Base-by-base conservation (phyloP, 116 monocot species). In the Phalaenopsis hybrid region DNA sequence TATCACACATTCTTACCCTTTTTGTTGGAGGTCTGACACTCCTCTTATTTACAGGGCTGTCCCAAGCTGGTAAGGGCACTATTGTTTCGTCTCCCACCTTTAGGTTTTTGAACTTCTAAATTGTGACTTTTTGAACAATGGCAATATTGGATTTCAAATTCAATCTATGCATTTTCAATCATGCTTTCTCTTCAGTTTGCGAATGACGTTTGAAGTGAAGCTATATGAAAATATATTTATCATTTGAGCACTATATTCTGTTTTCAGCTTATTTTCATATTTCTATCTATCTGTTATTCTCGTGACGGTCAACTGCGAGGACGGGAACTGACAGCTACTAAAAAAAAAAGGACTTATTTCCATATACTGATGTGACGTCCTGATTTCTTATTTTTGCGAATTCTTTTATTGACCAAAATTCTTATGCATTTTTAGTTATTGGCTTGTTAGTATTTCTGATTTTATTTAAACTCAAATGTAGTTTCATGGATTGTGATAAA, bases 21-120 rank as follows among this genome's bases (percentile, higher is more conserved):
- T 93, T 87, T 97, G 97, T 79, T 97, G 97, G 97, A 94, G 97
- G 80, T 97, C 97, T 49, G 91, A 89, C 5, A 97, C 97, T 85
- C 95, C 97, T 87, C 91, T 97, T 73, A 84, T 97, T 68, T 97
- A 97, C 77, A 92, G 81, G 83, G 97, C 97, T 76, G 91, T 97
- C 75, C 97, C 97, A 75, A 97, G 95, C 81, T 97, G 95, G 92
- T 94, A 83, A 88, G 90, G 79, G 31, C 49, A 33, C 1, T 77
- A 21, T 77, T 28, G 52, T 77, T 12, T 37, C 41, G 41, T 70
- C 34, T 70, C 31, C 12, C 31, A 2, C 6, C 5, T 23, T 10
- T 70, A 70, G 41, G 41, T 41, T 41, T 41, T 33, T 75, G 2
- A 75, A 44, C 20, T 75, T 44, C 15, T 4, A 75, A 20, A 18